Base-by-base conservation (phyloP, 139 green algal genomes). In the Eudorina sp. region DNA sequence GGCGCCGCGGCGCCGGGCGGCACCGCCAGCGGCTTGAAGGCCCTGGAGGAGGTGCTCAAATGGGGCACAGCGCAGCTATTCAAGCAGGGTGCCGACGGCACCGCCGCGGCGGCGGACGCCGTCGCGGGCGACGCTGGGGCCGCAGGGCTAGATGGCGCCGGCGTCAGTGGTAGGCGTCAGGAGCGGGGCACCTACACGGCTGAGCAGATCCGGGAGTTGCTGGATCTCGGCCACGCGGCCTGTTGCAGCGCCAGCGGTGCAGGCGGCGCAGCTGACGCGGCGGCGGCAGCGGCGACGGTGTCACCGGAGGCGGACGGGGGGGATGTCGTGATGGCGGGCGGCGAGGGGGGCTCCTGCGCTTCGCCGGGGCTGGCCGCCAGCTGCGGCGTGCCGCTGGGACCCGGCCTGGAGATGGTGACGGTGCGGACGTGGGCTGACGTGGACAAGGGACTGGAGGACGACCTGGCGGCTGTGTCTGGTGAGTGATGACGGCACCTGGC, bases 31-130 rank as follows among this genome's bases (percentile, higher is more conserved):
- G 83, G 90, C 4, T 77, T 84, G 1, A 83, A 85, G 14, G 81
- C 95, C 40, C 85, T 97, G 55, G 95, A 97, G 68, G 95, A 96
- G 1, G 90, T 94, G 29, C 90, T 97, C 9, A 84, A 88, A 16
- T 95, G 92, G 89, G 95, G 95, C 25, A 90, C 84, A 1, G 53
- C 75, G 23, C 43, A 91, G 73, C 85, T 97, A 13, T 96, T 97
- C 77, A 53, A 48, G 40, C 77, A n/a, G 18, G 45, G 51, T 13
- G 70, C 36, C 31, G 18, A 58, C 34, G 77, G 21, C 53, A 38
- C 53, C 25, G 53, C 38, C 27, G 38, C 36, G 53, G 53, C 18
- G 25, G 38, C 62, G 23, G 73, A 53, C 40, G 60, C 45, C 72
- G 31, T 51, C 53, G 51, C 8, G 6, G 77, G 31, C 27, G 66